Evolutionary conservation across 148 eudicot genomes (phyloP).

Genomic region (Talinum fruticosum): DNA sequence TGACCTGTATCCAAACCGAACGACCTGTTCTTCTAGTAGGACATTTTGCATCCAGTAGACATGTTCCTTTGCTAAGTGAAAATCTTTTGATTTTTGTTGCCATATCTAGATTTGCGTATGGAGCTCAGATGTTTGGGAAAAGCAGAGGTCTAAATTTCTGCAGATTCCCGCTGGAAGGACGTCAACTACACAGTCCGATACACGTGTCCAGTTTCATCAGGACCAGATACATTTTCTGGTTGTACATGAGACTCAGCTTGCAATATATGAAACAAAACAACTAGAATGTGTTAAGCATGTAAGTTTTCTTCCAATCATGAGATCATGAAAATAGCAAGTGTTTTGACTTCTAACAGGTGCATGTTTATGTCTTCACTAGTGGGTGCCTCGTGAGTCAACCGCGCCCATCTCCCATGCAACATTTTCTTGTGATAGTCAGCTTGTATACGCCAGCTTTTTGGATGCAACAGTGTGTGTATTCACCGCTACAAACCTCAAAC

Average conservation of each 20-base stretch:
- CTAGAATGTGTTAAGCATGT: slow-evolving; percentile 81
- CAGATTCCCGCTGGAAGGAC: slow-evolving; percentile 76
- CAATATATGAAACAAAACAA: slow-evolving; percentile 79
- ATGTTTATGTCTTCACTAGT: slow-evolving; percentile 38
- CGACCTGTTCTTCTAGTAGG: neutral
- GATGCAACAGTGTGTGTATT: slow-evolving; percentile 79
- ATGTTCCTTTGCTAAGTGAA: neutral
- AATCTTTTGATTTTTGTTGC: neutral
- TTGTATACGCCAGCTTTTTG: slow-evolving; percentile 75
- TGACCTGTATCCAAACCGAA: no score
- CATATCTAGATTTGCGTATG: slow-evolving; percentile 67
- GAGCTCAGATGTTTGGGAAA: slow-evolving; percentile 87
- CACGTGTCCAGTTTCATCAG: slow-evolving; percentile 80
- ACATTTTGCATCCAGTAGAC: neutral
- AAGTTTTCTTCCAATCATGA: slow-evolving; percentile 1
- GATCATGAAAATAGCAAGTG: neutral
- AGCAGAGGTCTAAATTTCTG: slow-evolving; percentile 54
- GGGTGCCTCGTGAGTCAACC: slow-evolving; percentile 66
- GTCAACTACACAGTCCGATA: slow-evolving; percentile 63
- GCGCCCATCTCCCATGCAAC: slow-evolving; percentile 85
- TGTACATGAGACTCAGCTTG: slow-evolving; percentile 89
- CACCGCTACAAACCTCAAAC: slow-evolving; percentile 59
- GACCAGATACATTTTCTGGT: slow-evolving; percentile 84
- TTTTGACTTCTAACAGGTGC: slow-evolving; percentile 24
- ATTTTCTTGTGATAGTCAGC: slow-evolving; percentile 85